Base-by-base conservation (phyloP, 2,329 filamentous ascomycete species). In the Rhexocercosporidium sp. region DNA sequence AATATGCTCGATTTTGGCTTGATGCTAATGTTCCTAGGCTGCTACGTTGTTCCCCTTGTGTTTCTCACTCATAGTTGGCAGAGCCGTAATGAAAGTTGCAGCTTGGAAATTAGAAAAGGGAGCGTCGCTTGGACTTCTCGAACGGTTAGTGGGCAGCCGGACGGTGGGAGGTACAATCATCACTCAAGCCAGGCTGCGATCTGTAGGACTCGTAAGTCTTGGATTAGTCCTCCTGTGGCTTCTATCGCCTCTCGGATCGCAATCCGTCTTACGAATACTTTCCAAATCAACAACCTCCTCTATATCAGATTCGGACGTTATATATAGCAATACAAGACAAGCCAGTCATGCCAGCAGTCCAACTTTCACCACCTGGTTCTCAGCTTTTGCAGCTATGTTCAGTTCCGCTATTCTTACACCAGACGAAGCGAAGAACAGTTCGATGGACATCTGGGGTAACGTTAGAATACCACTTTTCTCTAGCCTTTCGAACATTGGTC, bases 401-500 rank as follows among this genome's bases (percentile, higher is more conserved):
- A 66, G 54, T 54, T 69, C 71, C 1, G 41, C 69, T 44, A 37
- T 74, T 12, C 46, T 74, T 18, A 68, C 69, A 18, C 66, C 72
- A 22, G 63, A 37, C 14, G 47, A 27, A 53, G 53, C 67, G 8
- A 74, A 73, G 49, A 70, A 47, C 11, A 63, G 69, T 41, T 34
- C 60, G 0, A 59, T 62, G 20, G 72, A 74, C 65, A 34, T 70
- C 5, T 73, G 65, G 62, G 69, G 70, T 1, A 72, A 73, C 34
- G 65, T 73, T 59, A 74, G 71, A 31, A 73, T 74, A 29, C 72
- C 72, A 1, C 37, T 67, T 7, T 67, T 71, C 16, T 71, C 72
- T 1, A 64, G 39, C 22, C 62, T 74, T 20, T 54, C 61, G 6
- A 66, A 69, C 22, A 47, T 71, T 11, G 25, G 46, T 1, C 9